phyloP scores from a whole-genome alignment of 768 basidiomycete species.

The Boletus tylopilopsis region DNA sequence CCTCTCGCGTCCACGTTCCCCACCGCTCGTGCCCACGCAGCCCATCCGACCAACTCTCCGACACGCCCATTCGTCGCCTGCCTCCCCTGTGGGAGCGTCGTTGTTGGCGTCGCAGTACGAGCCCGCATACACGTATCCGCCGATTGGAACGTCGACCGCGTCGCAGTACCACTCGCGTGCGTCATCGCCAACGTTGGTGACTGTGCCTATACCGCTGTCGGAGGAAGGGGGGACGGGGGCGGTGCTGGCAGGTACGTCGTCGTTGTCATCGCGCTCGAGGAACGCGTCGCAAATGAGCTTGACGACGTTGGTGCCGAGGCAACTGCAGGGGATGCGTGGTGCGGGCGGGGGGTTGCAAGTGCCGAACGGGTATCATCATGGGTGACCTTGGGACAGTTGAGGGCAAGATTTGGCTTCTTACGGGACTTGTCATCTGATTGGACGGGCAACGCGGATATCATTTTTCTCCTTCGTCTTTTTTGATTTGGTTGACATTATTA shows the following conservation, averaged over 20 bases:
- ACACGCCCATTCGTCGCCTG: constrained; percentile 20
- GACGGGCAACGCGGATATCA: too few relatives aligned
- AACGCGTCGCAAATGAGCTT: constrained; percentile 67
- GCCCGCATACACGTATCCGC: constrained; percentile 19
- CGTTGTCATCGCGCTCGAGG: constrained; percentile 51
- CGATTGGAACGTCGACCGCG: constrained; percentile 30
- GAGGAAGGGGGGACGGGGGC: constrained; percentile 14
- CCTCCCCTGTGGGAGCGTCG: constrained; percentile 10
- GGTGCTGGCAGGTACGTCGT: too few relatives aligned
- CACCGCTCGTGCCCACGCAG: constrained; percentile 16
- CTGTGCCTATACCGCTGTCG: constrained; percentile 2
- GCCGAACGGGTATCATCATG: constrained; percentile 12
- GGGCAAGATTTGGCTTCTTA: neutral
- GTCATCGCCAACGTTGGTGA: constrained; percentile 26
- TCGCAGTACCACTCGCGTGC: constrained; percentile 33
- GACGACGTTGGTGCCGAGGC: constrained; percentile 48
- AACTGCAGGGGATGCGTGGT: constrained; percentile 35
- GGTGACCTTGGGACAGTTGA: constrained; percentile 4
- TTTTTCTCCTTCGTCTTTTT: too few relatives aligned
- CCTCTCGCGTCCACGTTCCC: constrained; percentile 19
- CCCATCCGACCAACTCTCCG: constrained; percentile 14
- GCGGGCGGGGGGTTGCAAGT: constrained; percentile 22
- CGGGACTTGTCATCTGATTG: too few relatives aligned
- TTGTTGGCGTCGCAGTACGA: constrained; percentile 15
- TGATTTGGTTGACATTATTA: too few relatives aligned